Conservation (phyloP, 208 protist genomes). For the Leishmania mexicana region DNA sequence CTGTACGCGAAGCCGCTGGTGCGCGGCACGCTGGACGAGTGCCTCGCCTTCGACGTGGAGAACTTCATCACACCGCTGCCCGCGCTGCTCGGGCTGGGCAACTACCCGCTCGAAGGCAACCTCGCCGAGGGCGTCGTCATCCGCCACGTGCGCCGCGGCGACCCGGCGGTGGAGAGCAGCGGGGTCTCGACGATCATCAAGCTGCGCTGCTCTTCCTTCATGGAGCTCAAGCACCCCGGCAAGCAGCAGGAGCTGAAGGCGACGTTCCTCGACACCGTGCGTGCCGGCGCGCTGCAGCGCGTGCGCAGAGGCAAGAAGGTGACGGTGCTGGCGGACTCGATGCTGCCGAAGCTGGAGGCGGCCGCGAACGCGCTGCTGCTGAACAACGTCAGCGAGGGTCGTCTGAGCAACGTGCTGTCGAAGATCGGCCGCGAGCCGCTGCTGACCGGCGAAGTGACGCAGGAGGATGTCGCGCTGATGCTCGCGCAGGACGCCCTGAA, state of each 20-base stretch:
- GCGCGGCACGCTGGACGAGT: constrained; percentile 80
- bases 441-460: constrained; percentile 55
- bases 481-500: constrained; percentile 90
- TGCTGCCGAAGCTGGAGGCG: constrained; percentile 83
- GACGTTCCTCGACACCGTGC: constrained; percentile 87
- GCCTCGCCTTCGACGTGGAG: constrained; percentile 89
- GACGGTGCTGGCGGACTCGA: constrained; percentile 74
- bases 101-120: constrained; percentile 89
- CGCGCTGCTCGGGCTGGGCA: constrained; percentile 81
- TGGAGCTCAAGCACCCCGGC: constrained; percentile 90
- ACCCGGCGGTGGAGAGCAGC: constrained; percentile 61
- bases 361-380: constrained; percentile 80
- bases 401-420: constrained; percentile 82
- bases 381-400: constrained; percentile 85
- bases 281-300: constrained; percentile 65
- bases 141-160: constrained; percentile 75
- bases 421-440: constrained; percentile 85
- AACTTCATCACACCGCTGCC: constrained; percentile 87
- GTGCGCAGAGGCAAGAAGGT: constrained; percentile 52
- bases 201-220: constrained; percentile 86
- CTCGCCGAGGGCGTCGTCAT: constrained; percentile 90
- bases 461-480: constrained; percentile 62
- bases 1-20: constrained; percentile 79
- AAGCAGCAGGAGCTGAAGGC: constrained; percentile 91
- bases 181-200: constrained; percentile 89